Percentiles rank a stretch among this genome's conserved stretches.
Evolutionary conservation across 257 asterid species (phyloP).

Genomic region (Solanum corneliomulleri): DNA sequence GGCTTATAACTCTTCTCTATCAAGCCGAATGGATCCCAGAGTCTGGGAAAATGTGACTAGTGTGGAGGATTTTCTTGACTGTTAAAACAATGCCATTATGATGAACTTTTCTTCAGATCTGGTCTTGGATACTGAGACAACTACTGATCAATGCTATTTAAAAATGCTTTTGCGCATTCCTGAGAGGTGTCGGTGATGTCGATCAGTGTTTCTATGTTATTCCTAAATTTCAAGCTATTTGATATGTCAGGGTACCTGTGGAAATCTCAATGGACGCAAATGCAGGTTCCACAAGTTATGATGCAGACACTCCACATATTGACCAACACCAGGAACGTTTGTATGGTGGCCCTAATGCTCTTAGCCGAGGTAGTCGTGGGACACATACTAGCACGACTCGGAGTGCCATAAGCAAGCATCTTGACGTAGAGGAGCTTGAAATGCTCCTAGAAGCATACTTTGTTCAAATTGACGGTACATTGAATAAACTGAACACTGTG

Average conservation of each 20-base stretch:
- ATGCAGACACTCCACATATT: slow-evolving; percentile 27
- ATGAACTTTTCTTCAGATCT: not conserved
- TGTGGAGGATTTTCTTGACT: not conserved
- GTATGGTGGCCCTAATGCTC: slow-evolving; percentile 38
- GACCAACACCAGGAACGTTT: slow-evolving; percentile 30
- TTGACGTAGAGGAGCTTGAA: slow-evolving; percentile 81
- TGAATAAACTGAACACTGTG: slow-evolving; percentile 65
- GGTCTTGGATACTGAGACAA: not conserved
- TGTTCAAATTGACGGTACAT: slow-evolving; percentile 70
- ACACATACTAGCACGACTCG: slow-evolving; percentile 44
- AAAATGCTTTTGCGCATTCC: not conserved
- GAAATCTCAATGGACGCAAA: slow-evolving; percentile 41
- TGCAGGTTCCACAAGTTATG: slow-evolving; percentile 28
- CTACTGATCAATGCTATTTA: not conserved
- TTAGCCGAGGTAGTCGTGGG: slow-evolving; percentile 71
- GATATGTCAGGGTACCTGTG: slow-evolving; percentile 35
- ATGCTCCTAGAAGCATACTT: slow-evolving; percentile 90
- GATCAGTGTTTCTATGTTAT: not conserved
- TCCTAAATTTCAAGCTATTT: not conserved
- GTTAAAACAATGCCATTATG: not conserved
- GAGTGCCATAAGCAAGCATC: slow-evolving; percentile 44
- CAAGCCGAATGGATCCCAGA: not conserved
- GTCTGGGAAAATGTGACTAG: not conserved
- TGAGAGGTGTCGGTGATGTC: not conserved
- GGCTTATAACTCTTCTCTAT: not conserved